Percentiles rank a stretch among this genome's conserved stretches.
Conservation (phyloP, 208 protist species). For the Borovskyia barvae region DNA sequence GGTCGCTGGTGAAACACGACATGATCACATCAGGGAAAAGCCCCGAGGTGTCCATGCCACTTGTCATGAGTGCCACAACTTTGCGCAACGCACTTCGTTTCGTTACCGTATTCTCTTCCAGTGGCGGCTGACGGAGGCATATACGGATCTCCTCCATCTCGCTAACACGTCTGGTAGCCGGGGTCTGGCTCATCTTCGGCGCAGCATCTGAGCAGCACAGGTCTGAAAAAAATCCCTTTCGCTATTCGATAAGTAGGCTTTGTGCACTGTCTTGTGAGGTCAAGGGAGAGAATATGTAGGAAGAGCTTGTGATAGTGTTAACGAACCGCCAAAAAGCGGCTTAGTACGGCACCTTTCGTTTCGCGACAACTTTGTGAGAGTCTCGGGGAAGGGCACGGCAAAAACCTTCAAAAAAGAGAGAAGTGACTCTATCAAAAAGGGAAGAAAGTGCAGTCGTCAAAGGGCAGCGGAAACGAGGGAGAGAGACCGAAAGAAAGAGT, state of each 20-base stretch:
- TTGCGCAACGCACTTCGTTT: conserved; percentile 83
- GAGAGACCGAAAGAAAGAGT: too few relatives aligned
- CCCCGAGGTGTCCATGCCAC: conserved; percentile 93
- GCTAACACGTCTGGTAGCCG: conserved; percentile 10
- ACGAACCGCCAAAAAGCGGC: too few relatives aligned
- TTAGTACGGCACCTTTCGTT: too few relatives aligned
- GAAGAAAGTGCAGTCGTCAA: too few relatives aligned
- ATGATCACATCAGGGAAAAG: conserved; percentile 94
- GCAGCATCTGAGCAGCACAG: neutral
- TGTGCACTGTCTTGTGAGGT: neutral
- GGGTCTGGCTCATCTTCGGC: conserved; percentile 2
- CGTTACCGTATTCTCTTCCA: conserved; percentile 36
- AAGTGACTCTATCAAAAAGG: too few relatives aligned
- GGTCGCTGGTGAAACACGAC: conserved; percentile 86
- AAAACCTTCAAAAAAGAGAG: too few relatives aligned
- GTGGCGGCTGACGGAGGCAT: conserved; percentile 33
- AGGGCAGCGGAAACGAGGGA: too few relatives aligned
- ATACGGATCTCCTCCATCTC: conserved; percentile 49
- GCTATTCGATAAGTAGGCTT: neutral
- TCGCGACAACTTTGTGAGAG: too few relatives aligned
- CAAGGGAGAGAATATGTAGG: neutral
- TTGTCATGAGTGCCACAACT: conserved; percentile 95
- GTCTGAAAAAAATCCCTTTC: neutral
- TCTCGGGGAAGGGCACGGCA: too few relatives aligned
- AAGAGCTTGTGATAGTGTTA: neutral